Base-by-base conservation (phyloP, 2,329 filamentous ascomycete genomes). In the Parastagonospora nodorum region DNA sequence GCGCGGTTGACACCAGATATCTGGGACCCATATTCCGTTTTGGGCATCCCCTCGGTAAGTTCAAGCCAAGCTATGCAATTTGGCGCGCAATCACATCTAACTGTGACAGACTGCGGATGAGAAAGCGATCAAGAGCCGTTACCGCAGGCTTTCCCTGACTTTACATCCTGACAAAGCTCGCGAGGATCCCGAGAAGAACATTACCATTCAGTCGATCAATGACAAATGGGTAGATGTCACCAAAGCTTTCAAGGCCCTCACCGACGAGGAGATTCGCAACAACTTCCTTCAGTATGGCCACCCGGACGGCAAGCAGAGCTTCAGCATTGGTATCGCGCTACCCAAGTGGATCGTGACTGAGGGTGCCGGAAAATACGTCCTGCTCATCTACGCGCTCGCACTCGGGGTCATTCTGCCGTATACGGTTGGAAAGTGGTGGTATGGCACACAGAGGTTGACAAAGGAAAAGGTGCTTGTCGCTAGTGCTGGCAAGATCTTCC, bases 391-490 rank as follows among this genome's bases (percentile, higher is more conserved):
- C 74, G 92, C 91, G 32, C 76, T 88, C 30, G 82, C 97, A 33
- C 86, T 99, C 44, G 94, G 93, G 48, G 90, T 97, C 55, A 79
- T 97, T 53, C 80, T 99, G 45, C 94, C 94, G 2, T 99, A 95
- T 73, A 80, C 94, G 41, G 93, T 99, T 48, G 94, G 94, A 41
- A 92, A 89, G 51, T 99, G 94, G 94, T 99, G 94, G 94, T 99
- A 99, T 72, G 94, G 95, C 53, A 95, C 91, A 30, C 93, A 96
- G 75, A 85, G 88, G 65, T 85, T 90, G 75, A 97, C 94, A 32
- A 95, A 93, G 77, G 95, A 99, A 75, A 91, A 90, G 63, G 89
- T 97, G 24, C 81, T 96, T 48, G 88, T 97, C 71, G 90, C 94
- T 71, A 97, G 90, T 74, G 92, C 95, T 63, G 95, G 95, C 74